Percentiles rank a stretch among this genome's conserved stretches.
phyloP scores from a whole-genome alignment of 345 rosid genomes.

The Trapa incisa region DNA sequence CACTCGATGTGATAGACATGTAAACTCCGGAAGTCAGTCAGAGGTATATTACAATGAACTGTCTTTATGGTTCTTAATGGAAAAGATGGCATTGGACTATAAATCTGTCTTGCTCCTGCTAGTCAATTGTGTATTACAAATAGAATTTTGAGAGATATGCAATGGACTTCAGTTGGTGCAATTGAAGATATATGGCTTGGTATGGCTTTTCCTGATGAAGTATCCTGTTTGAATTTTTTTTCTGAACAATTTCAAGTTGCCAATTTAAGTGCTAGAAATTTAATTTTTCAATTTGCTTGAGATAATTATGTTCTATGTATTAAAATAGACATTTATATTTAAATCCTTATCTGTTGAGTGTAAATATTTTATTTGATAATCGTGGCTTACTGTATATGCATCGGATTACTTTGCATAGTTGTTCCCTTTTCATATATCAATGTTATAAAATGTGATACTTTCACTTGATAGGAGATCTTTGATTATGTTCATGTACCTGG shows the following conservation, averaged over 20 bases:
- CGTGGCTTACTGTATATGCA: background rate
- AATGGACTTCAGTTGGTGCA: too few relatives aligned
- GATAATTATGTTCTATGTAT: too few relatives aligned
- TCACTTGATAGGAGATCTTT: constrained; percentile 41
- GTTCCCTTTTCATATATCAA: background rate
- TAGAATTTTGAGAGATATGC: too few relatives aligned
- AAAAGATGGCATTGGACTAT: background rate
- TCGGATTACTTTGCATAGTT: background rate
- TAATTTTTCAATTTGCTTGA: too few relatives aligned
- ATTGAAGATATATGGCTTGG: too few relatives aligned
- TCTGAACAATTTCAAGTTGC: too few relatives aligned
- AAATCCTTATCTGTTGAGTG: too few relatives aligned
- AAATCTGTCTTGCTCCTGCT: background rate
- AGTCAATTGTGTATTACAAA: background rate
- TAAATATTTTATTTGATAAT: background rate
- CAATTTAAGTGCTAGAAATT: too few relatives aligned
- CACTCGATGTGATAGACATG: constrained; percentile 76
- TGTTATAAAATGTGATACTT: background rate
- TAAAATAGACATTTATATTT: too few relatives aligned
- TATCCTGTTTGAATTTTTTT: too few relatives aligned
- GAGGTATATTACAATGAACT: constrained; percentile 41
- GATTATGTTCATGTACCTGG: constrained; percentile 81
- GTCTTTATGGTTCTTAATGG: background rate
- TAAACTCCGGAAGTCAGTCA: constrained; percentile 46
- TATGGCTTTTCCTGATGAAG: too few relatives aligned